Conservation (phyloP, 148 eudicot species). For the Chenopodium album region DNA sequence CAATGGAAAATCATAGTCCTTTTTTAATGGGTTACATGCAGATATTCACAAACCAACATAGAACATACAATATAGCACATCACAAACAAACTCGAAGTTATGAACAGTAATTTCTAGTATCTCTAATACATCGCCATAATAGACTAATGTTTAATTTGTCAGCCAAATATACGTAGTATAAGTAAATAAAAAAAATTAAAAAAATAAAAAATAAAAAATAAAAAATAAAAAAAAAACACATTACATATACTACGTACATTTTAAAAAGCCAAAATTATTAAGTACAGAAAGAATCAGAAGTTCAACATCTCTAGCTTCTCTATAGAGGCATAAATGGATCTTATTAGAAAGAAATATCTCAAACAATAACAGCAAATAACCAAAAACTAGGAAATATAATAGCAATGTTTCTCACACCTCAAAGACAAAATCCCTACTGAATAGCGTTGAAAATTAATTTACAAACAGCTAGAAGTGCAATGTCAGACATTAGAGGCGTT, state of each 20-base stretch:
- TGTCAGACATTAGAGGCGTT: background rate
- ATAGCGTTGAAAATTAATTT: background rate
- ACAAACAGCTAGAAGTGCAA: background rate
- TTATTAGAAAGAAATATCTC: background rate
- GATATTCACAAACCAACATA: background rate
- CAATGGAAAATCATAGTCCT: background rate
- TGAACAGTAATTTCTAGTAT: background rate
- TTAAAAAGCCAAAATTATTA: too few species aligned
- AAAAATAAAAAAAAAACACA: too few species aligned
- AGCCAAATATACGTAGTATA: too few species aligned
- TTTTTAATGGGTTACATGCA: background rate
- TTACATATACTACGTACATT: too few species aligned
- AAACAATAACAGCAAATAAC: background rate
- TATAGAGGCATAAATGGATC: background rate
- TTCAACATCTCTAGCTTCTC: background rate
- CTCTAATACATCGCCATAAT: background rate
- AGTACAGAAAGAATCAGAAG: too few species aligned
- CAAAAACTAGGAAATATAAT: background rate
- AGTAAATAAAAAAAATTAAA: too few species aligned
- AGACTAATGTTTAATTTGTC: too few species aligned
- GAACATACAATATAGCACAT: background rate
- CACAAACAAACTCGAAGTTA: background rate
- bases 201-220: too few species aligned
- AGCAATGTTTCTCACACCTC: background rate
- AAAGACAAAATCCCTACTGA: background rate